These are phyloP conservation scores for Tilletia caries DNA, from an alignment of 1,284 basidiomycete species.

Conservation along the genomic window DNA sequence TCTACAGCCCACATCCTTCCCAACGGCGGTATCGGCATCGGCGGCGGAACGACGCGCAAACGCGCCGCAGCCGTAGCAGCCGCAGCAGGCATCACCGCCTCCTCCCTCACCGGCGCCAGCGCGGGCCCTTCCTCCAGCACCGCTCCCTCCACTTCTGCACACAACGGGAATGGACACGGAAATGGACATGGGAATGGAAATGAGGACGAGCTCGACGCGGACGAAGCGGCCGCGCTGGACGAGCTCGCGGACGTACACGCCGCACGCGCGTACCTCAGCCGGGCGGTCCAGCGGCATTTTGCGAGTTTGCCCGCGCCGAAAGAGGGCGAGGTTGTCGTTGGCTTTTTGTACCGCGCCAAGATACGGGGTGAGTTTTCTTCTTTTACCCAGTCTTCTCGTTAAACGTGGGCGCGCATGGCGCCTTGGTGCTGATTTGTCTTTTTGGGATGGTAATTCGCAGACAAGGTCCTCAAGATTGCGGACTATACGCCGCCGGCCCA, in stretches of 20 bases:
- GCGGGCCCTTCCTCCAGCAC: background rate
- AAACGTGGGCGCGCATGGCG: background rate
- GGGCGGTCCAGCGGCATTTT: constrained; percentile 39
- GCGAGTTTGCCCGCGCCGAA: constrained; percentile 39
- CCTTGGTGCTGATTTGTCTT: too few relatives aligned
- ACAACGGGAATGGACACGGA: background rate
- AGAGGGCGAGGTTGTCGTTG: constrained; percentile 46
- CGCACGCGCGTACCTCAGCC: constrained; percentile 34
- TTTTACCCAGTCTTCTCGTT: too few relatives aligned
- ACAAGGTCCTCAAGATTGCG: constrained; percentile 12
- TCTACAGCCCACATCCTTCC: constrained; percentile 10
- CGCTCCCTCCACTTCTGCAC: background rate
- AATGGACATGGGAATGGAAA: background rate
- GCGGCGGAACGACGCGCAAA: constrained; percentile 1
- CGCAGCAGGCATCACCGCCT: background rate
- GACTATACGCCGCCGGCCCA: constrained; percentile 7
- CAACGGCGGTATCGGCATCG: background rate
- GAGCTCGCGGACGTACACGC: constrained; percentile 40
- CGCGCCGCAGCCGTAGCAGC: constrained; percentile 12
- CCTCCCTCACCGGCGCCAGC: background rate
- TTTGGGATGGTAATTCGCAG: background rate
- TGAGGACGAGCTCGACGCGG: background rate
- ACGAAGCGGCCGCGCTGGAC: constrained; percentile 23
- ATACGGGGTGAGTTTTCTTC: constrained; percentile 33
- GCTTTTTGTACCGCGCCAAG: constrained; percentile 43